Evolutionary conservation across 73 alveolate genomes (phyloP), one percentile per base, ranked within the genome.

Genomic region (Blepharisma japonicum): DNA sequence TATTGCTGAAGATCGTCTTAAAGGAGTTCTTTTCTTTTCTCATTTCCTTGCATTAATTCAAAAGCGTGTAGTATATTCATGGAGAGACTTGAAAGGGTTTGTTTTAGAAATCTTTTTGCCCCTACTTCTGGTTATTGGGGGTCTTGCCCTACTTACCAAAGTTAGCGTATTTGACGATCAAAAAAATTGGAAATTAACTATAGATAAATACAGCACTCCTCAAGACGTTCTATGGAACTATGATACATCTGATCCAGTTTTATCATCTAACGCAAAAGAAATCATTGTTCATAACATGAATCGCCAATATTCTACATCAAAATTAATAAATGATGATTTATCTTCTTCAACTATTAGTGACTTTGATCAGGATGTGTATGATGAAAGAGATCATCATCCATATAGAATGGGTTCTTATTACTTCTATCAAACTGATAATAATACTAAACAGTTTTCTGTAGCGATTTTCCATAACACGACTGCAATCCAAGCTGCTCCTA

Each of bases 41-140:
- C 98, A 95, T 77, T 86, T 90, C 42, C 82, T 76, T 48, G 96
- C 95, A 3, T 72, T 93, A 55, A 45, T 88, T 21, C 83, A 81
- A 76, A 95, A 93, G 83, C 90, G 97, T 86, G 80, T 80, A 9
- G 23, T 85, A 2, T 83, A 86, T 56, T 84, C 87, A 23, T 87
- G 68, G 77, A 86, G 98, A 72, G 96, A 93, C 27, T 7, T 45
- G 25, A 70, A 47, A 70, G 80, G 80, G 14, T 14, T 70, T 45
- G 23, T 39, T 9, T 45, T 70, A 47, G 80, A 70, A 25, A 70
- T 70, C 0, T 45, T 45, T 45, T 70, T 39, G n/a, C 80, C 80
- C 2, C 11, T 70, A 2, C 32, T 70, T n/a, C n/a, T 70, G 11
- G 61, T 70, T 18, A 45, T 70, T 11, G 14, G 20, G 2, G 80